Conservation (phyloP, 2,329 filamentous ascomycete genomes). For the Sordariomycetes sp. region DNA sequence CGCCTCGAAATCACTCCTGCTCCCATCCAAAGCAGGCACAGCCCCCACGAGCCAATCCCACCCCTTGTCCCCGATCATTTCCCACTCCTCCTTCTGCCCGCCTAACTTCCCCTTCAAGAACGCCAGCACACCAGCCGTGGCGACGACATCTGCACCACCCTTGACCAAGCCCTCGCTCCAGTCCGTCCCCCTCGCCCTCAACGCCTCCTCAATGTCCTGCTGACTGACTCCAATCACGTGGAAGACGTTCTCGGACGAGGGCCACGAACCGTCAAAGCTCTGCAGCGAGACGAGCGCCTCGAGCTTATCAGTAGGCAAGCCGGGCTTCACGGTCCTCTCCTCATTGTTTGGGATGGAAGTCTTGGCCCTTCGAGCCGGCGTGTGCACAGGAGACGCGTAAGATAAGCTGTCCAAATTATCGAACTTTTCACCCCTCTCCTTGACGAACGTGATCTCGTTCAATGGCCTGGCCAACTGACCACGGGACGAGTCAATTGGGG, state of each 20-base stretch:
- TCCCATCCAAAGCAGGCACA: not conserved
- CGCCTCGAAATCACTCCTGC: not conserved
- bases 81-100: constrained; percentile 45
- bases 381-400: too few species aligned
- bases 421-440: too few species aligned
- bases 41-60: constrained; percentile 30
- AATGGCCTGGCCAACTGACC: too few species aligned
- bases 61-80: constrained; percentile 52
- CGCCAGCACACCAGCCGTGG: constrained; percentile 30
- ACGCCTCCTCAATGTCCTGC: constrained; percentile 6
- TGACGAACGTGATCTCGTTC: too few species aligned
- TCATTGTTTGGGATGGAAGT: too few species aligned
- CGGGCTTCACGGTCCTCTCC: too few species aligned
- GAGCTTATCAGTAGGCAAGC: constrained; percentile 5
- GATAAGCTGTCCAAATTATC: too few species aligned
- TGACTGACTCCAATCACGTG: not conserved
- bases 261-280: constrained; percentile 44
- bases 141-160: constrained; percentile 8
- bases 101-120: constrained; percentile 35
- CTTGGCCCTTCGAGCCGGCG: too few species aligned
- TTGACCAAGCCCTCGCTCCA: constrained; percentile 1
- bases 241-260: constrained; percentile 13
- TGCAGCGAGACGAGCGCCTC: constrained; percentile 40
- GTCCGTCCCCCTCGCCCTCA: constrained; percentile 15
- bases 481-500: too few species aligned